A percentile compares a stretch with the other conserved stretches of the same genome.
Evolutionary conservation across 345 rosid species (phyloP).

Genomic region (Anastatica hierochuntica): DNA sequence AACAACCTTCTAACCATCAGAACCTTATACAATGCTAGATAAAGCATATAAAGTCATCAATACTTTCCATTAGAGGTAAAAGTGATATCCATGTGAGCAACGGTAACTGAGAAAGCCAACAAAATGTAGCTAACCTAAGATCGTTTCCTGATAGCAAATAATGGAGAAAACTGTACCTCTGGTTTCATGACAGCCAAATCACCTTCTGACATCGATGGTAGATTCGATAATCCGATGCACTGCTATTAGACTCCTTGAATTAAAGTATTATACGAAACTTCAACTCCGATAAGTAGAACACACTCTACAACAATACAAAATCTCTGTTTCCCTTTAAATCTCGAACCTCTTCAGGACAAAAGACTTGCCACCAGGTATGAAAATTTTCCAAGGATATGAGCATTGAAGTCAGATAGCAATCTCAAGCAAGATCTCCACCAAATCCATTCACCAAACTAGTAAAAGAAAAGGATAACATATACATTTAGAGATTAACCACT

Average conservation of each 20-base stretch:
- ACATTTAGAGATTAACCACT: background rate
- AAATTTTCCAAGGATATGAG: conserved; percentile 19
- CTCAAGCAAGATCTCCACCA: conserved; percentile 15
- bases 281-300: conserved; percentile 8
- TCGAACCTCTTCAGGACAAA: conserved; percentile 10
- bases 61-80: background rate
- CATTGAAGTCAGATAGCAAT: conserved; percentile 16
- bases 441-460: conserved; percentile 21
- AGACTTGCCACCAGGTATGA: conserved; percentile 3
- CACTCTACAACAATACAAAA: background rate
- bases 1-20: conserved; percentile 9
- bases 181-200: conserved; percentile 62
- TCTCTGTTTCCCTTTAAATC: conserved; percentile 17
- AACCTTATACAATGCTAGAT: background rate
- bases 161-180: conserved; percentile 35
- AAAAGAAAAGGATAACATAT: background rate
- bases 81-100: no score
- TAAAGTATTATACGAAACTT: background rate
- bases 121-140: background rate
- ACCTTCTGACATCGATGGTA: conserved; percentile 50
- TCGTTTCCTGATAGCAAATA: background rate
- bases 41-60: background rate
- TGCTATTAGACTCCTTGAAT: background rate
- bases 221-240: conserved; percentile 10
- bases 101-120: background rate